Percentiles rank a stretch among this genome's conserved stretches.
Conservation (phyloP, 805 yeast species). For the Scheffersomyces stipitis region DNA sequence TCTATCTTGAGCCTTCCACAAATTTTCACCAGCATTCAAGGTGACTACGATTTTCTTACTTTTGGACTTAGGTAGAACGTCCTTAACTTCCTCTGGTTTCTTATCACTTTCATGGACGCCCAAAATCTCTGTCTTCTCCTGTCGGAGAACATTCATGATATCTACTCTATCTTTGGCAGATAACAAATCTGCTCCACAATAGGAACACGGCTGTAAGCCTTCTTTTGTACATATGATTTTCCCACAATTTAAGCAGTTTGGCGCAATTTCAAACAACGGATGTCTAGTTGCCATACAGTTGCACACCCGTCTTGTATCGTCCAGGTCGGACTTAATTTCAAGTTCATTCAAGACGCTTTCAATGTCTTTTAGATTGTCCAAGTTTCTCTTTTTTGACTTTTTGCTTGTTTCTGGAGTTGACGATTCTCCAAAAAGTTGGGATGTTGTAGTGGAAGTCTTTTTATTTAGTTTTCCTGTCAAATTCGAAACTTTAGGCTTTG, state of each 20-base stretch:
- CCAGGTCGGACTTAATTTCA: slow-evolving; percentile 32
- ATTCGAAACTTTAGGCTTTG: too few species aligned
- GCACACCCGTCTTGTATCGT: slow-evolving; percentile 43
- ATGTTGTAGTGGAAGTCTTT: slow-evolving; percentile 39
- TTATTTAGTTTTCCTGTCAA: too few species aligned
- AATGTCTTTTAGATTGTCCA: slow-evolving; percentile 59
- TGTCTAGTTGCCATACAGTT: slow-evolving; percentile 87
- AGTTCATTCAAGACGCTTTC: slow-evolving; percentile 59
- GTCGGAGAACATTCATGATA: slow-evolving; percentile 51
- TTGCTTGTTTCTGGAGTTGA: slow-evolving; percentile 24
- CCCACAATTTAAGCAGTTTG: slow-evolving; percentile 93
- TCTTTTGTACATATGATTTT: slow-evolving; percentile 88
- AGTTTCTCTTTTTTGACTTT: slow-evolving; percentile 42
- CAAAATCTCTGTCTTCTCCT: slow-evolving; percentile 46
- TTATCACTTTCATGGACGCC: slow-evolving; percentile 18
- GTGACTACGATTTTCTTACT: slow-evolving; percentile 53
- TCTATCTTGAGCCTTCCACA: slow-evolving; percentile 67
- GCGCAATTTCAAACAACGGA: slow-evolving; percentile 85
- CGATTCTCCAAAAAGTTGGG: slow-evolving; percentile 43
- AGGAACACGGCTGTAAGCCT: slow-evolving; percentile 88
- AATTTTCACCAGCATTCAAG: slow-evolving; percentile 57
- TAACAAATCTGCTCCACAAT: slow-evolving; percentile 70
- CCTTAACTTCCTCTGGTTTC: slow-evolving; percentile 3
- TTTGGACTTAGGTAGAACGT: slow-evolving; percentile 13
- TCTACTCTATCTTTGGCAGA: slow-evolving; percentile 59